Base-by-base conservation (phyloP, 371 early-diverging fungal species). In the Cokeromyces recurvatus region DNA sequence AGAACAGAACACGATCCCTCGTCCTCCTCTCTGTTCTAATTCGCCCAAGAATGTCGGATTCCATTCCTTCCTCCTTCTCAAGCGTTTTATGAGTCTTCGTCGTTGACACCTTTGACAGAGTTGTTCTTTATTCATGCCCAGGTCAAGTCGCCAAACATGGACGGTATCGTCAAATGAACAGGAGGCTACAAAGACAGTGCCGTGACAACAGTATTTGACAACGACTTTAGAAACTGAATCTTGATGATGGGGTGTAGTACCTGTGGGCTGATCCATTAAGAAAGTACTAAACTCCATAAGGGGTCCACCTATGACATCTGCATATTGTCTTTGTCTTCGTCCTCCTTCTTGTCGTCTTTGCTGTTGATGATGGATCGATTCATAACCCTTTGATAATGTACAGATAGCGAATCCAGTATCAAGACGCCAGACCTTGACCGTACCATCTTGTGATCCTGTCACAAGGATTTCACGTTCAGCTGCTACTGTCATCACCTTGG, bases 381-480 rank as follows among this genome's bases (percentile, higher is more conserved):
- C n/a, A n/a, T n/a, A n/a, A 20, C 64, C 66, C 7, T 40, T 41
- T 3, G 72, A 65, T 4, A 72, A 31, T 3, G 62, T 65, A 20
- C 59, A 58, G 1, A 72, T 32, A 2, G 41, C 69, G 51, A 81
- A 74, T 10, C 87, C 83, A 0, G 86, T 81, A 40, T 88, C 81
- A 2, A 83, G 57, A 50, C 86, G 75, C 91, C 91, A 92, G 17
- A 89, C 82, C 25, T 84, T 76, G 47, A 91, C 79, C 2, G 85
- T 81, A 51, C 78, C 75, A 59, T 92, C 90, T 44, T 79, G 85
- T 12, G 88, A 86, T 19, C 90, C 94, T 0, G 90, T 38, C 17
- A 48, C 48, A 6, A 48, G 17, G 3, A 48, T 40, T 31, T 40
- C 48, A 20, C 35, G 14, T 80, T 64, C 63, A 41, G n/a, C n/a